phyloP scores from a whole-genome alignment of 306 rosid species.

The Vigna unguiculata region DNA sequence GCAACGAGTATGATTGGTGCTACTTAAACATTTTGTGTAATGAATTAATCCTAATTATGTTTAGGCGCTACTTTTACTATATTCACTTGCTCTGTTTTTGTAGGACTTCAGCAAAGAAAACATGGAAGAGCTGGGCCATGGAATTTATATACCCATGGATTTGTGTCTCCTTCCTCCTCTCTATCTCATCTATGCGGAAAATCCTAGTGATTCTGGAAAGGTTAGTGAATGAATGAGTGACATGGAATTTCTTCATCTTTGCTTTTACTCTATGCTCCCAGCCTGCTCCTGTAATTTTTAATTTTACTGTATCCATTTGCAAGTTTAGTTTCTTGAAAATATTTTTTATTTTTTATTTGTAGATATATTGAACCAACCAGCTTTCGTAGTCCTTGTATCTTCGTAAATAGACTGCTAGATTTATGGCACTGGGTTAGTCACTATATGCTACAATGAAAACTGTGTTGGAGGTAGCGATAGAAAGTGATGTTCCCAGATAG shows the following conservation, averaged over 20 bases:
- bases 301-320: not conserved
- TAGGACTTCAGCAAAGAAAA: constrained; percentile 86
- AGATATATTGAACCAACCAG: not conserved
- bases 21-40: too few relatives aligned
- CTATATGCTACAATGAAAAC: not conserved
- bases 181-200: constrained; percentile 75
- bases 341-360: not conserved
- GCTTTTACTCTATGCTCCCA: not conserved
- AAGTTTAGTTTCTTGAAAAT: not conserved
- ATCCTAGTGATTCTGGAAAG: constrained; percentile 99
- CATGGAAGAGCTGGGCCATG: constrained; percentile 79
- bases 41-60: too few relatives aligned
- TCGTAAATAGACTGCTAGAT: not conserved
- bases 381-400: constrained; percentile 9
- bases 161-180: constrained; percentile 80
- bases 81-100: constrained; percentile 23
- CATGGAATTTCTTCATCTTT: constrained; percentile 9
- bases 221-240: constrained; percentile 48
- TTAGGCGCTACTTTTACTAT: too few relatives aligned
- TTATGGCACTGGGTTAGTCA: constrained; percentile 31
- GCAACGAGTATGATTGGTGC: too few relatives aligned
- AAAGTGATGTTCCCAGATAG: constrained; percentile 6
- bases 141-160: constrained; percentile 82
- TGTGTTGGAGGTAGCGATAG: too few relatives aligned
- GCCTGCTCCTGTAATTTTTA: not conserved